Base-by-base conservation (phyloP, 2,329 filamentous ascomycete species). In the Daldinia sp. region DNA sequence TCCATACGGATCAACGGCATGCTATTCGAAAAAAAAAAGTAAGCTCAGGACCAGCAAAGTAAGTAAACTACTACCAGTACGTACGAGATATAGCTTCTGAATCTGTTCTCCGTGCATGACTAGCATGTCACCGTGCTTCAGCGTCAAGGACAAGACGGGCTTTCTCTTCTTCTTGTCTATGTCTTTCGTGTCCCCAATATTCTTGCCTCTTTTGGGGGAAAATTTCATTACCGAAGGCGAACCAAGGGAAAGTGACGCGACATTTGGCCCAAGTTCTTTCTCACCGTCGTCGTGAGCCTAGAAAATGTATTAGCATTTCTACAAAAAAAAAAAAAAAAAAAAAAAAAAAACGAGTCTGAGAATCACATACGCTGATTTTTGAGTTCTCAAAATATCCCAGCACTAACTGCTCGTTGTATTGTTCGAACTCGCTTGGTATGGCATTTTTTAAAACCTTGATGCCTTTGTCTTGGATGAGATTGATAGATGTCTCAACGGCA, bases 231-330 rank as follows among this genome's bases (percentile, higher is more conserved):
- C 79, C 0, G 88, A 86, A 0, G 85, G 83, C 0, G 83, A 85
- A 1, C 89, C 89, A 0, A 91, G 80, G 1, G 87, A 89, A 6
- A 89, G 78, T 0, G 89, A 89, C 0, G 88, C 87, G 6, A 92
- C 88, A 0, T 86, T 88, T 0, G 88, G 87, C 0, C 89, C 89
- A 0, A 92, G 80, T 3, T 88, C 87, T 9, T 78, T 79, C 73
- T 92, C 90, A 4, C 90, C 90, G 70, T 92, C 90, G 64, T 92
- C 89, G 65, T 92, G 89, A 71, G 86, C 90, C 81, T 88, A 71
- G 10, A 3, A 20, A 28, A 55, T 30, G n/a, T 18, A 28, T 60
- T 51, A 53, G 55, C 20, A 6, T 39, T 53, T 13, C 39, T 5
- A 5, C 15, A 2, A 10, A 23, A 20, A 37, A 51, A 15, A 23